Percentiles rank a stretch among this genome's conserved stretches.
Evolutionary conservation across 257 asterid species (phyloP).

Genomic region (Fraxinus excelsior): DNA sequence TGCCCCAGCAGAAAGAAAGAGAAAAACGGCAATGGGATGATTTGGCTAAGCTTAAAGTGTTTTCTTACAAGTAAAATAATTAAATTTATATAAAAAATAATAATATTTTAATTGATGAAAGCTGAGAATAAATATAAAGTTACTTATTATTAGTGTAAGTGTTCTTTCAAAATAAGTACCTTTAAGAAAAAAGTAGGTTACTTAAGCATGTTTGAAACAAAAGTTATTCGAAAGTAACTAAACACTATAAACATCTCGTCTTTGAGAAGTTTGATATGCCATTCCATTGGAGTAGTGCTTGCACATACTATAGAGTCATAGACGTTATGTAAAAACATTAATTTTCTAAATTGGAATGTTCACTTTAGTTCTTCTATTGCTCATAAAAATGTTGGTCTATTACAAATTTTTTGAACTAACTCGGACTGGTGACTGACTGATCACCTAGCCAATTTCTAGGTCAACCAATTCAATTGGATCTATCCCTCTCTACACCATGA

Average conservation of each 20-base stretch:
- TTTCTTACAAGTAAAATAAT: too few relatives aligned
- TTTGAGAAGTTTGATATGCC: background rate
- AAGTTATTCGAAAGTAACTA: background rate
- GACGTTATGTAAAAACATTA: too few relatives aligned
- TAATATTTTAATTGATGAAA: too few relatives aligned
- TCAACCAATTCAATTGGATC: background rate
- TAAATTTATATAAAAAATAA: too few relatives aligned
- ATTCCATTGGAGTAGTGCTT: background rate
- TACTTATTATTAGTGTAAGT: too few relatives aligned
- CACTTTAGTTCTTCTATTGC: background rate
- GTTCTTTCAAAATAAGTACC: background rate
- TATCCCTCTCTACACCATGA: background rate
- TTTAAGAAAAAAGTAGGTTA: background rate
- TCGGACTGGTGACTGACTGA: background rate
- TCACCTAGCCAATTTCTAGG: background rate
- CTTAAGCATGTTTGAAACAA: too few relatives aligned
- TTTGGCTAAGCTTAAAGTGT: background rate
- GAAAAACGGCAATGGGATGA: background rate
- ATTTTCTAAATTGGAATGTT: background rate
- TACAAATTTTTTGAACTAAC: background rate
- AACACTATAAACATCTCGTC: background rate
- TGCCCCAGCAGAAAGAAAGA: background rate
- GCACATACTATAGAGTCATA: background rate
- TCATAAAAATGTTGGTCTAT: background rate
- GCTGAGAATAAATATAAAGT: background rate